Evolutionary conservation across 192 early-diverging fungal species (phyloP).

Genomic region (Radiomyces spectabilis): DNA sequence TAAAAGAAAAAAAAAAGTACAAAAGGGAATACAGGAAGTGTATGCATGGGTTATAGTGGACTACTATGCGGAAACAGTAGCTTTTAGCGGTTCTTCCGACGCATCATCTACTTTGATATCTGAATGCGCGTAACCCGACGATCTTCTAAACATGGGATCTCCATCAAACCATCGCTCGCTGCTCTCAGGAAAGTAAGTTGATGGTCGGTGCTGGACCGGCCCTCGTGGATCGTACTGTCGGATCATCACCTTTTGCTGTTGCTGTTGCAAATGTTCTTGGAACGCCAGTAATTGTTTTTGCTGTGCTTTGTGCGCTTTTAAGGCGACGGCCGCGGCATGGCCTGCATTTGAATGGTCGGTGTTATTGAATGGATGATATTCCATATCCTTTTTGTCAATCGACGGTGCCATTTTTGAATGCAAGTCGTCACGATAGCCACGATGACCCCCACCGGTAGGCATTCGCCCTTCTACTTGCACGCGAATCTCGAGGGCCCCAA

Average conservation of each 20-base stretch:
- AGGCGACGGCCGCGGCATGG: slow-evolving; percentile 3
- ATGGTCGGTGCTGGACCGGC: neutral
- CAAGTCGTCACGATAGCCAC: no score
- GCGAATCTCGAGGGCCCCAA: slow-evolving; percentile 17
- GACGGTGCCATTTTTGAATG: no score
- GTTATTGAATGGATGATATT: neutral
- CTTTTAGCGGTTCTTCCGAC: neutral
- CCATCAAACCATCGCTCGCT: no score
- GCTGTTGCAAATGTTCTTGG: slow-evolving; percentile 10
- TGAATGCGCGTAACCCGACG: neutral
- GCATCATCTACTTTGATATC: neutral
- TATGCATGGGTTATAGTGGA: neutral
- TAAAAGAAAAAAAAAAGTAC: no score
- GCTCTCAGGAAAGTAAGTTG: no score
- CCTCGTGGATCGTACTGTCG: neutral
- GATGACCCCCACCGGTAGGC: neutral
- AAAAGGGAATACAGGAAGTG: neutral
- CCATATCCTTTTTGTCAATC: no score
- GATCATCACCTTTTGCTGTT: slow-evolving; percentile 5
- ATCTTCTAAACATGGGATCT: neutral
- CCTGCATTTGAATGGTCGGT: neutral
- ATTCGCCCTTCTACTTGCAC: slow-evolving; percentile 16
- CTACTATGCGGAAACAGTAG: neutral
- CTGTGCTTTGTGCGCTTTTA: slow-evolving; percentile 12
- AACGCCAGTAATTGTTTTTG: slow-evolving; percentile 15